Evolutionary conservation across 83 land plant species (phyloP).

Genomic region (Thuja plicata): DNA sequence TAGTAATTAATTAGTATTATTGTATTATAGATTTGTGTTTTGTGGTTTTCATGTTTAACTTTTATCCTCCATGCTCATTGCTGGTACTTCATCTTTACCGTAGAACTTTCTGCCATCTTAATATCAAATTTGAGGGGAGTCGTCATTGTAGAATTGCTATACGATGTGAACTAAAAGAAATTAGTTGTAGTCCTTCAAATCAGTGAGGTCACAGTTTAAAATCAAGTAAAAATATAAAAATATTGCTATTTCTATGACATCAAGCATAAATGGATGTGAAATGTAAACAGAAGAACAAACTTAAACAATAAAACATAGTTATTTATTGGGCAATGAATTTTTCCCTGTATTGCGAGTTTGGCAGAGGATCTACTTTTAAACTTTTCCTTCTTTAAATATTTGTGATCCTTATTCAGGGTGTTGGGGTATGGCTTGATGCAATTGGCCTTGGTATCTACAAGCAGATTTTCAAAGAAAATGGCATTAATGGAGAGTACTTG

Average conservation of each 20-base stretch:
- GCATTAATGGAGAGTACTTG: constrained; percentile 85
- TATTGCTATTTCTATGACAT: neutral
- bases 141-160: neutral
- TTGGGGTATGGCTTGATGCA: constrained; percentile 86
- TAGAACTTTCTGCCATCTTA: neutral
- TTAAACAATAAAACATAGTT: too few species aligned
- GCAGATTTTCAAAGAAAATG: constrained; percentile 68
- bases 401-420: constrained; percentile 56
- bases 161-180: too few species aligned
- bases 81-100: neutral
- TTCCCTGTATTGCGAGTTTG: neutral
- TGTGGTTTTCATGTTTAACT: neutral
- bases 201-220: too few species aligned
- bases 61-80: neutral
- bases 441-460: constrained; percentile 83
- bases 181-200: too few species aligned
- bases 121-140: neutral
- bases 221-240: too few species aligned
- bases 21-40: neutral
- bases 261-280: neutral
- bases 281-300: neutral
- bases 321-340: neutral
- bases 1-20: too few species aligned
- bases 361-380: neutral
- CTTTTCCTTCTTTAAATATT: too few species aligned